Evolutionary conservation across 495 filamentous ascomycete species (phyloP), one percentile per base, ranked within the genome.

Genomic region (Tuber magnatum): DNA sequence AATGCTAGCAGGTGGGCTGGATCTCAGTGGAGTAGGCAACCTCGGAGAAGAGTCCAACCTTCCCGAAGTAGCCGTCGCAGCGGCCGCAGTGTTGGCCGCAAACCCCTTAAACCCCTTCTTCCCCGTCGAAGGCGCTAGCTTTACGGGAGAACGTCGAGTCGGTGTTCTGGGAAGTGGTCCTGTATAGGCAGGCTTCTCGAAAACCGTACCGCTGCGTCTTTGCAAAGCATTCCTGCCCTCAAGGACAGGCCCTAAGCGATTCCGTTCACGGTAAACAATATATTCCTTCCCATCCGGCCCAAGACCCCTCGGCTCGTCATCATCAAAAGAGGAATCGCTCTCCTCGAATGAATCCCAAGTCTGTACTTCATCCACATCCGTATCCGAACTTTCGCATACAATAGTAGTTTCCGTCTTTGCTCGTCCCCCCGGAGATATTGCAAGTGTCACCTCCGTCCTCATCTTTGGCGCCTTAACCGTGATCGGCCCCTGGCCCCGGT

Each of bases 271-370:
- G 70, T 75, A 80, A 22, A 82, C 41, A 46, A 74, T 71, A 48
- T 82, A 82, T 71, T 80, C 81, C 51, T 76, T 74, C 65, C 81
- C 81, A 71, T 82, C 81, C 20, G 81, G 81, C 9, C 81, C 81
- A 65, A 82, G 75, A 28, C 81, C 81, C 48, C 81, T 78, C 24
- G 81, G 81, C 22, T 74, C 70, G 28, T 80, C 77, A 70, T 79
- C 81, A 70, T 82, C 81, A 32, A 82, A 77, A 35, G 81, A 82
- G 24, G 81, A 82, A 77, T 82, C 81, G 48, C 81, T 82, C 68
- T 82, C 80, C 61, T 81, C 81, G 12, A 78, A 71, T 8, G 81
- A 82, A 43, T 82, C 81, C 74, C 77, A 82, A 35, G 35, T 71
- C 44, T 68, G 48, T 6, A 65, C 46, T 44, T 81, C 80, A 71